Evolutionary conservation across 176 grass and related monocot species (phyloP).

Genomic region (Rhipidocladum racemiflorum): DNA sequence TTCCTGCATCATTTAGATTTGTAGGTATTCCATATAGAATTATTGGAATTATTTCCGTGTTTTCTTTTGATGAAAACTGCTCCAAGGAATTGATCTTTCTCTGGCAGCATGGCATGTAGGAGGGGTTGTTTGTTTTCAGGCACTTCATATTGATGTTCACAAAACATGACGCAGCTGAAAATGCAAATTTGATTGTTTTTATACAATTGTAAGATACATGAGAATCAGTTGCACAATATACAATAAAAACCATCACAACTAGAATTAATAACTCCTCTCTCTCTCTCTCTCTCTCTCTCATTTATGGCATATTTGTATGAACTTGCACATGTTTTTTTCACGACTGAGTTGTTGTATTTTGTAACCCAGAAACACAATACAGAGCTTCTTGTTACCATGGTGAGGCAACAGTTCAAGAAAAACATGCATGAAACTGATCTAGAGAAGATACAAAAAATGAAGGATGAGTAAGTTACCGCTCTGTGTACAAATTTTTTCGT

Average conservation of each 20-base stretch:
- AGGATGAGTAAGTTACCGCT: conserved; percentile 73
- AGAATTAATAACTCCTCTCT: background rate
- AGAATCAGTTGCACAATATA: background rate
- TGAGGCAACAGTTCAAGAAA: conserved; percentile 93
- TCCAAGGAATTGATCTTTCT: background rate
- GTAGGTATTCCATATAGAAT: background rate
- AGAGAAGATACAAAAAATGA: conserved; percentile 95
- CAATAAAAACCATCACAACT: background rate
- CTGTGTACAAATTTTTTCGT: background rate
- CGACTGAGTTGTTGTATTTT: conserved; percentile 32
- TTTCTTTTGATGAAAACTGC: background rate
- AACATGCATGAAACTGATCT: conserved; percentile 93
- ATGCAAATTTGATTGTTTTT: background rate
- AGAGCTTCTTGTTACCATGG: conserved; percentile 78
- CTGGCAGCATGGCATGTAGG: background rate
- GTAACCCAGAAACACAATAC: conserved; percentile 84
- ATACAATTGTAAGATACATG: conserved; percentile 1
- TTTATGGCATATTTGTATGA: conserved; percentile 2
- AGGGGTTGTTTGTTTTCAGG: background rate
- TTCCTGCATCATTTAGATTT: background rate
- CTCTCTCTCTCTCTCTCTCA: background rate
- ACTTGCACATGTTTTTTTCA: background rate
- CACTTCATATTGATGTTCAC: background rate
- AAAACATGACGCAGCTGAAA: background rate
- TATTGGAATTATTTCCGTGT: background rate